These are phyloP conservation scores for Crepidotus sp. DNA, from an alignment of 1,284 basidiomycete genomes.

Conservation along the genomic window DNA sequence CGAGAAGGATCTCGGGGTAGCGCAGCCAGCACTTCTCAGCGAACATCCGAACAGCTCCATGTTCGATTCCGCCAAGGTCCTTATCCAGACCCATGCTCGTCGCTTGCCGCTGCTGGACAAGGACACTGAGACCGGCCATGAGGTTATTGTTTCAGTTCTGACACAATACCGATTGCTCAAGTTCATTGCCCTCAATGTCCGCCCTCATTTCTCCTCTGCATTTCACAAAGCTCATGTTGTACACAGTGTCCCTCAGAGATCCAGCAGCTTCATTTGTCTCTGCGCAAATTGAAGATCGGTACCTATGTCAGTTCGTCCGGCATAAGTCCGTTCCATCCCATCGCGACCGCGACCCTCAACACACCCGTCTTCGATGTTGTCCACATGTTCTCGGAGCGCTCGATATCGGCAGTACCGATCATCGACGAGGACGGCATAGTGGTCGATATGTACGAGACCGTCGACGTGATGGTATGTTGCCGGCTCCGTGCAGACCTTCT, in stretches of 20 bases:
- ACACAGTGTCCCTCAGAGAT: constrained; percentile 65
- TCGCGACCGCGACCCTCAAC: constrained; percentile 85
- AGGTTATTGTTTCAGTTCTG: constrained; percentile 92
- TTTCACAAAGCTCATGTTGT: constrained; percentile 10
- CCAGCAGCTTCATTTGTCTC: constrained; percentile 65
- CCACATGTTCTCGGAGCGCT: constrained; percentile 94
- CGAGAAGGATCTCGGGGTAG: constrained; percentile 88
- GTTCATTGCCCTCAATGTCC: constrained; percentile 95
- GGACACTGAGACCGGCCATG: constrained; percentile 90
- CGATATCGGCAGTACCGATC: constrained; percentile 96
- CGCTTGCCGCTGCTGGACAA: constrained; percentile 90
- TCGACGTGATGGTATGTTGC: constrained; percentile 89
- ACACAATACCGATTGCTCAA: constrained; percentile 98
- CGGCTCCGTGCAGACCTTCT: constrained; percentile 5
- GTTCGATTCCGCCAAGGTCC: constrained; percentile 82
- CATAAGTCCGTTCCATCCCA: constrained; percentile 74
- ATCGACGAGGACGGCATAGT: constrained; percentile 90
- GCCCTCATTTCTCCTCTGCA: constrained; percentile 24
- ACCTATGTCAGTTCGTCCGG: constrained; percentile 70
- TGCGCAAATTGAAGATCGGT: constrained; percentile 87
- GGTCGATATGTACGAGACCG: constrained; percentile 96
- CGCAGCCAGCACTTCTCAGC: constrained; percentile 82
- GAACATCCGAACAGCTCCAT: constrained; percentile 87
- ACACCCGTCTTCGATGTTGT: constrained; percentile 98
- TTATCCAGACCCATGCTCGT: constrained; percentile 94